A percentile compares a stretch with the other conserved stretches of the same genome.
Evolutionary conservation across 1,284 basidiomycete species (phyloP).

Genomic region (Cutaneotrichosporon sp.): DNA sequence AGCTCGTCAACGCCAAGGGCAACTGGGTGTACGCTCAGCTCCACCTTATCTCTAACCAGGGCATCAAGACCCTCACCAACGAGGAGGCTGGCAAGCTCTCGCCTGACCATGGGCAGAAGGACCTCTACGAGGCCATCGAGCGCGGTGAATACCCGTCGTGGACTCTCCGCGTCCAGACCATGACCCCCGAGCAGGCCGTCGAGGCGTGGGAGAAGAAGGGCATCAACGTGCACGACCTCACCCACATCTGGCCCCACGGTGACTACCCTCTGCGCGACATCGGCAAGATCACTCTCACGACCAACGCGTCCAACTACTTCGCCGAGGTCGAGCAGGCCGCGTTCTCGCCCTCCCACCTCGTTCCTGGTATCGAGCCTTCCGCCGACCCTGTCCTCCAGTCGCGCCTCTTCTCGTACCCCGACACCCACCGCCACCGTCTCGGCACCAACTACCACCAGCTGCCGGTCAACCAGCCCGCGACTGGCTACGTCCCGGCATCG

Average conservation of each 20-base stretch:
- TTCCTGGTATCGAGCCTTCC: conserved; percentile 82
- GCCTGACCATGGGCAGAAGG: conserved; percentile 73
- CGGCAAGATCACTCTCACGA: conserved; percentile 79
- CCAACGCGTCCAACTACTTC: conserved; percentile 62
- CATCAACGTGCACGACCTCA: conserved; percentile 65
- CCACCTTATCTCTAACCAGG: conserved; percentile 68
- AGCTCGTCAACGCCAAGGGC: conserved; percentile 76
- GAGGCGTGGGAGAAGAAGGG: conserved; percentile 58
- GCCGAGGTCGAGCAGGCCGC: conserved; percentile 72
- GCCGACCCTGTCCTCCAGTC: conserved; percentile 87
- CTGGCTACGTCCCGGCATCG: conserved; percentile 61
- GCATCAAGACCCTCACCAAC: conserved; percentile 59
- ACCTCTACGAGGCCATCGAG: conserved; percentile 72
- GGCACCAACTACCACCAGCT: conserved; percentile 76
- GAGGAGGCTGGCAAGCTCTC: conserved; percentile 52
- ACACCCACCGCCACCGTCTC: conserved; percentile 76
- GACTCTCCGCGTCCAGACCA: conserved; percentile 60
- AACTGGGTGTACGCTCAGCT: conserved; percentile 78
- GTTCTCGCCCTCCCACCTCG: conserved; percentile 64
- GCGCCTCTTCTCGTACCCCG: conserved; percentile 91
- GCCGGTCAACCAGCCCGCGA: conserved; percentile 76
- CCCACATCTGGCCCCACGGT: conserved; percentile 79
- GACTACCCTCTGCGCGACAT: conserved; percentile 81
- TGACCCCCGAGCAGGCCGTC: conserved; percentile 86
- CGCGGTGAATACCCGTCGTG: conserved; percentile 55